Conservation (phyloP, 208 protist species). For the Acanthamoeba rhysodes region DNA sequence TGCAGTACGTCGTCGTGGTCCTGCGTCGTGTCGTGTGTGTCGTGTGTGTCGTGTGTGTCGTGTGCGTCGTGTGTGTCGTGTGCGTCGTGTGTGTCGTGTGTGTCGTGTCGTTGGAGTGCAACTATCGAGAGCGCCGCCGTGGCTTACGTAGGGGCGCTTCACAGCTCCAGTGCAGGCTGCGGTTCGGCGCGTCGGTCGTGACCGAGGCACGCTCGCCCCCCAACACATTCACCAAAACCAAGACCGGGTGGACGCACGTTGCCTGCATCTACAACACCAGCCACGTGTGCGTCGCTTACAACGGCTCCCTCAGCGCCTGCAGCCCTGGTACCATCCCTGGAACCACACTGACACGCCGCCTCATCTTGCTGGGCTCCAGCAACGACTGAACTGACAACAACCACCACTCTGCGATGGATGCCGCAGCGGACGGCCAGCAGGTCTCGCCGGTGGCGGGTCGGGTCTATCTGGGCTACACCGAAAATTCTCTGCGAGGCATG, state of each 20-base stretch:
- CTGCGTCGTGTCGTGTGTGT: no score
- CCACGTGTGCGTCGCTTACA: not conserved
- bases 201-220: no score
- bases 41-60: no score
- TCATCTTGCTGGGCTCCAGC: no score
- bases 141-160: no score
- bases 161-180: not conserved
- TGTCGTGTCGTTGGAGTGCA: no score
- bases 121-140: no score
- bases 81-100: no score
- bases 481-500: not conserved
- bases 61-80: no score
- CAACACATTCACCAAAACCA: not conserved
- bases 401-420: no score
- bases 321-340: not conserved
- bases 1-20: no score
- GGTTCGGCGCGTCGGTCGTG: not conserved
- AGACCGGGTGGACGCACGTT: not conserved
- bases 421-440: not conserved
- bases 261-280: slow-evolving; percentile 10
- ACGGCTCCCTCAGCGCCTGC: not conserved
- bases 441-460: not conserved
- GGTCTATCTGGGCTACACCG: not conserved
- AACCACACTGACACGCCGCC: no score
- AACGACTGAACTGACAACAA: not conserved